Evolutionary conservation across 495 filamentous ascomycete genomes (phyloP), one percentile per base, ranked within the genome.

Genomic region (Lichenothelia convexa): DNA sequence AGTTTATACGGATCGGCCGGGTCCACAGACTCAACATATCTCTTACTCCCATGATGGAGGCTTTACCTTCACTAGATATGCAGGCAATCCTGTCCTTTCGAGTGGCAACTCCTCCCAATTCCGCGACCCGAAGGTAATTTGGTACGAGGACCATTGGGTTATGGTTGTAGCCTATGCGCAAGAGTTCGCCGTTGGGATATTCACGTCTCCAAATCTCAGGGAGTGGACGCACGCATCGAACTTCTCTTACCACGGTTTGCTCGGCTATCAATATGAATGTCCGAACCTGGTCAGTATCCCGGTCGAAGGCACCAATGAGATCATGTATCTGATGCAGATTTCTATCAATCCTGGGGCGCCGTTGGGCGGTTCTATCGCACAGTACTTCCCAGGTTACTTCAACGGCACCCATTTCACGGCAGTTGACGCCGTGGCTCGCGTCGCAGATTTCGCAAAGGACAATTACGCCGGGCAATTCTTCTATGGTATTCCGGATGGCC

Each of bases 241-340:
- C 32, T 74, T 75, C 45, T 58, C 63, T 0, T 59, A 63, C 15
- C 49, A 57, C 20, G 69, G 68, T 16, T 47, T 64, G 8, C 48
- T 68, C 43, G 68, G 67, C 1, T 58, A 70, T 1, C 65, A 67
- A 24, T 73, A 68, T 56, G 70, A 75, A 45, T 71, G 68, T 32
- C 69, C 69, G 15, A 67, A 63, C 36, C 43, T 75, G 0, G 55
- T 67, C 1, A 30, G 51, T 29, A 50, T 68, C 39, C 64, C 61
- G 0, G 53, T 63, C 33, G 46, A 61, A 20, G 56, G 53, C 16
- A 41, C 53, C 17, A 40, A 40, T 6, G 49, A 51, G 4, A 29
- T 42, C 5, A 63, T 68, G 55, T 73, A 55, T 43, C 50, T 73
- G 18, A 34, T 70, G 6, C 40, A 50, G 5, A 48, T 72, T 27